Evolutionary conservation across 371 early-diverging fungal genomes (phyloP), one percentile per base, ranked within the genome.

Genomic region (Mortierella sp.): DNA sequence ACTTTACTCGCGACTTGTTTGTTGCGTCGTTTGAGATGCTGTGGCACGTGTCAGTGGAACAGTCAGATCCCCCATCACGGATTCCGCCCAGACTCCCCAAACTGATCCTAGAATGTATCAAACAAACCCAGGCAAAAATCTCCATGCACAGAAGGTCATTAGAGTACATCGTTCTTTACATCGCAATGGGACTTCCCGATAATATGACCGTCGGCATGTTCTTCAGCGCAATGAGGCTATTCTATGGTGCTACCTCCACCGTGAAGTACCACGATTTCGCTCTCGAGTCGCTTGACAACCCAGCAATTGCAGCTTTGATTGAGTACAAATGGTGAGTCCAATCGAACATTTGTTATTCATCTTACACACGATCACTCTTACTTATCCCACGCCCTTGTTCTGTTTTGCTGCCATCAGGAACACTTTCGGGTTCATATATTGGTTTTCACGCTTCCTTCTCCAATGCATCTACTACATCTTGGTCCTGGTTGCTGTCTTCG

Each of bases 321-420:
- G 70, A 69, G 37, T 69, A 54, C 63, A 69, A 69, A 58, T 69
- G 70, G 70, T 69, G 59, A 34, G 34, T 34, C 34, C n/a, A n/a
- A n/a, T n/a, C n/a, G n/a, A n/a, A n/a, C n/a, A n/a, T n/a, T n/a
- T n/a, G n/a, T n/a, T n/a, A n/a, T n/a, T n/a, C n/a, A n/a, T n/a
- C n/a, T n/a, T n/a, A n/a, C n/a, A n/a, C n/a, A n/a, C n/a, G n/a
- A n/a, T n/a, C n/a, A n/a, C n/a, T n/a, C n/a, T n/a, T 34, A 34
- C 34, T 34, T 4, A 34, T 7, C 10, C 4, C 34, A 34, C 10
- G 21, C 12, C 3, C 19, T 34, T 16, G 16, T n/a, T 37, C 12
- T 46, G 40, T 29, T 34, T 4, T 34, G 10, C 7, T 10, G 21
- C 19, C 25, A 10, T 41, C 29, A 70, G 71, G 71, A 70, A 70